Conservation (phyloP, 805 yeast species). For the Saccharomycopsis lassenensis region DNA sequence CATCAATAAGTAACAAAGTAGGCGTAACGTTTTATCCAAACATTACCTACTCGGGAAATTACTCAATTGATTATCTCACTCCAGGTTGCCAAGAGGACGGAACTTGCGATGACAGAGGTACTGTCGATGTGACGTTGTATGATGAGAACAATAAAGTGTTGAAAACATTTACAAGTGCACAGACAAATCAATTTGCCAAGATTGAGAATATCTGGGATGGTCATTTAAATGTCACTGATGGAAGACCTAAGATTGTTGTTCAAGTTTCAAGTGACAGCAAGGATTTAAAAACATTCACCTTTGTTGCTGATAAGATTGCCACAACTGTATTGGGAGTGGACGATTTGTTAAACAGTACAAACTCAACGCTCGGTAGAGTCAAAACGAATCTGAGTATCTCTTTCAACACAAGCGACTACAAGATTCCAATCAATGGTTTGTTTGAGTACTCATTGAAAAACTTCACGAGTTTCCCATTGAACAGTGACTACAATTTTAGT, state of each 20-base stretch:
- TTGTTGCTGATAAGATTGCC: conserved; percentile 64
- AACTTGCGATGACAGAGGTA: conserved; percentile 63
- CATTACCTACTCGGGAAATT: conserved; percentile 62
- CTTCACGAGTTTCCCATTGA: conserved; percentile 44
- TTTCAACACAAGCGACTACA: conserved; percentile 17
- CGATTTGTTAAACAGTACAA: conserved; percentile 24
- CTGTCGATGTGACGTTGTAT: conserved; percentile 62
- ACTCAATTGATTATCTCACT: conserved; percentile 62
- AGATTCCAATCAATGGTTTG: conserved; percentile 53
- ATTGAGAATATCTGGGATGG: conserved; percentile 75
- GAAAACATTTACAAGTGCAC: conserved; percentile 41
- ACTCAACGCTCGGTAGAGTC: conserved; percentile 23
- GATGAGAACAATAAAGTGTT: conserved; percentile 30
- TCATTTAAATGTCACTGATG: conserved; percentile 37
- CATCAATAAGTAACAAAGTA: conserved; percentile 22
- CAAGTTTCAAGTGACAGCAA: conserved; percentile 23
- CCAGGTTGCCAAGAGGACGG: conserved; percentile 73
- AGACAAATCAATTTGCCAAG: conserved; percentile 69
- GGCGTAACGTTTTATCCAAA: conserved; percentile 54
- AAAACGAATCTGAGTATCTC: conserved; percentile 12
- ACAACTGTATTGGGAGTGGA: conserved; percentile 40
- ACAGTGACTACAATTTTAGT: conserved; percentile 22
- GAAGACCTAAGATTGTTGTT: conserved; percentile 35
- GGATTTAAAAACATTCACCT: conserved; percentile 28
- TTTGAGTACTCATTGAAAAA: conserved; percentile 73